These are phyloP conservation scores for Schwanniomyces etchellsii DNA, from an alignment of 1,139 yeast species.

Conservation along the genomic window DNA sequence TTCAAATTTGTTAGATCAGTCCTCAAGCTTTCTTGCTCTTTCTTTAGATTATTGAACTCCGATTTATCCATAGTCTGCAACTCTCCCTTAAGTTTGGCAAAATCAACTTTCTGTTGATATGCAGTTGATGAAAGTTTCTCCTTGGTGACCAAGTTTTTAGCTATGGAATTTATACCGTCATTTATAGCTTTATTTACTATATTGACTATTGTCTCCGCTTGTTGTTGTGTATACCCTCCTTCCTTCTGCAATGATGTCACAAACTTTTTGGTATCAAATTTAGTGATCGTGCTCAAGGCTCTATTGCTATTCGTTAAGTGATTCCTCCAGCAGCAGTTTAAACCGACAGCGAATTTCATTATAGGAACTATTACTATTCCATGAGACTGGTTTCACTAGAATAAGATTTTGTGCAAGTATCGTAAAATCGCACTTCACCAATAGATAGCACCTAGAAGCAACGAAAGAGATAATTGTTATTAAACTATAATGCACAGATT, in stretches of 20 bases:
- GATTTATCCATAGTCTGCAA: constrained; percentile 82
- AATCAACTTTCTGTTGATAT: constrained; percentile 94
- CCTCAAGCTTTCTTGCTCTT: constrained; percentile 81
- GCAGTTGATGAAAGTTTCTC: constrained; percentile 79
- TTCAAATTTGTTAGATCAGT: constrained; percentile 84
- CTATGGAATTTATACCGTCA: constrained; percentile 74
- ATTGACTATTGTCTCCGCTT: constrained; percentile 75
- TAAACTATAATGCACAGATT: no score
- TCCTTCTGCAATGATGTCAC: constrained; percentile 62
- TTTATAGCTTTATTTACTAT: constrained; percentile 74
- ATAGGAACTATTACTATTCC: neutral
- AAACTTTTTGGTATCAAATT: constrained; percentile 76
- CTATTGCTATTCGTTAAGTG: constrained; percentile 9
- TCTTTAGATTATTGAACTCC: constrained; percentile 75
- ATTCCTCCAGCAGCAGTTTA: no score
- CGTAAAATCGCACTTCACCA: no score
- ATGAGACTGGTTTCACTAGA: neutral
- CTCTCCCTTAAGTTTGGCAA: constrained; percentile 90
- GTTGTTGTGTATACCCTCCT: constrained; percentile 66
- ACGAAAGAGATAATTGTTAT: no score
- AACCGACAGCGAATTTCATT: neutral
- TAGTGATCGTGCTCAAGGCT: constrained; percentile 31
- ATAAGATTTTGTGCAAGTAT: no score
- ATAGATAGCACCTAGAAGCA: no score
- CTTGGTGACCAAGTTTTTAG: constrained; percentile 72